Percentiles rank a stretch among this genome's conserved stretches.
These are phyloP conservation scores for Aschersonia sp. DNA, from an alignment of 2,329 filamentous ascomycete genomes.

Conservation along the genomic window DNA sequence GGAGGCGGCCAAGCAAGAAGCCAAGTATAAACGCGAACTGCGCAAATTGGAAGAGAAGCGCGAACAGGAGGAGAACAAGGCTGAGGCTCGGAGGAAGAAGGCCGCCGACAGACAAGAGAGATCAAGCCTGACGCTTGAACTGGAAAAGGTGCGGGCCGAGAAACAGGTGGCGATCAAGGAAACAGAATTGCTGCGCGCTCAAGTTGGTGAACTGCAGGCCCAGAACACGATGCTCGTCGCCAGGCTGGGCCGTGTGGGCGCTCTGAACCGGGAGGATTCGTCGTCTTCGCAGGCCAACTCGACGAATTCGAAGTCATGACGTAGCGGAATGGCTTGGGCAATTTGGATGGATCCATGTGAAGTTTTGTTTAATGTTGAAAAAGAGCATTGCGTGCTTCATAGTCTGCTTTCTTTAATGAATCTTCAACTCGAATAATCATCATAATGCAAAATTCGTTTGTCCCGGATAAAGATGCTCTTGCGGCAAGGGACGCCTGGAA, in stretches of 20 bases:
- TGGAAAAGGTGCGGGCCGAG: constrained; percentile 36
- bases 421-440: too few relatives aligned
- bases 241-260: constrained; percentile 29
- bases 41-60: constrained; percentile 50
- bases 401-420: too few relatives aligned
- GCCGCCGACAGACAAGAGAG: constrained; percentile 37
- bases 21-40: constrained; percentile 50
- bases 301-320: not conserved
- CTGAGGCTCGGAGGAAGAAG: constrained; percentile 35
- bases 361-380: too few relatives aligned
- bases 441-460: too few relatives aligned
- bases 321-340: too few relatives aligned
- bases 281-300: not conserved
- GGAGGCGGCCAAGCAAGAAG: constrained; percentile 50
- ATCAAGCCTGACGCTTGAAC: constrained; percentile 30
- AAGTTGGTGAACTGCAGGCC: constrained; percentile 41
- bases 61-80: constrained; percentile 45
- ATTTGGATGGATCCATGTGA: too few relatives aligned
- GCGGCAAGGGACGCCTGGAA: too few relatives aligned
- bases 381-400: too few relatives aligned
- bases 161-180: constrained; percentile 36
- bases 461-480: too few relatives aligned
- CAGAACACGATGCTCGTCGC: constrained; percentile 46
- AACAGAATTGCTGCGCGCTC: constrained; percentile 36
- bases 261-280: constrained; percentile 17